Evolutionary conservation across 2,329 filamentous ascomycete genomes (phyloP).

Genomic region (Aspergillus udagawae): DNA sequence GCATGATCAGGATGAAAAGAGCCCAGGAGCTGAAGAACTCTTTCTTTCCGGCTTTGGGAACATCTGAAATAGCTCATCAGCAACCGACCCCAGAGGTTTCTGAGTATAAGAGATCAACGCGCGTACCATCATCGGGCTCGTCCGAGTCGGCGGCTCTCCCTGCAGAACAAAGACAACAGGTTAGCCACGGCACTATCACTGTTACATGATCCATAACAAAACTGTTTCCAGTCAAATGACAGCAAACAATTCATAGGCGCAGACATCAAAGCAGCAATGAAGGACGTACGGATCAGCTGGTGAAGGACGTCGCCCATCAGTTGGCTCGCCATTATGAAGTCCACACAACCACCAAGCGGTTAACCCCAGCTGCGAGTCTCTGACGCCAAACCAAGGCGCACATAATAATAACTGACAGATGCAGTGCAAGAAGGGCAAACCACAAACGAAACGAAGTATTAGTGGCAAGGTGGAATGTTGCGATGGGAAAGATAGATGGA

Average conservation of each 20-base stretch:
- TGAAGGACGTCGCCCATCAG: conserved; percentile 32
- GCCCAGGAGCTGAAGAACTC: conserved; percentile 96
- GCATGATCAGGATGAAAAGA: conserved; percentile 90
- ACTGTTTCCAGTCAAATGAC: not conserved
- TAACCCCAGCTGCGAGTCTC: conserved; percentile 33
- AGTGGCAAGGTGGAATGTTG: not conserved
- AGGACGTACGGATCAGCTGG: conserved; percentile 34
- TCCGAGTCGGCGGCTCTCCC: conserved; percentile 35
- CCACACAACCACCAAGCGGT: conserved; percentile 25
- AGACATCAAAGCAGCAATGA: not conserved
- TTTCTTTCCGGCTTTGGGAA: conserved; percentile 79
- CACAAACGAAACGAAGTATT: not conserved
- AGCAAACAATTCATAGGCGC: not conserved
- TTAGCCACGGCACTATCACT: conserved; percentile 15
- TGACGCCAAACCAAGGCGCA: conserved; percentile 27
- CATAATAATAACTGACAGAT: conserved; percentile 32
- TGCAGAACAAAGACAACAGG: conserved; percentile 11
- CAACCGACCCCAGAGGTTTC: conserved; percentile 15
- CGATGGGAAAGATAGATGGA: not conserved
- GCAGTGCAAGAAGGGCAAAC: not conserved
- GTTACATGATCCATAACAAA: not conserved
- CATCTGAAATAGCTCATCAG: conserved; percentile 41
- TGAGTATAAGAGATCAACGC: conserved; percentile 8
- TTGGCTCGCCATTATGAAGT: conserved; percentile 33
- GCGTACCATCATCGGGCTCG: conserved; percentile 38